These are phyloP conservation scores for Botrytis paeoniae DNA, from an alignment of 2,329 filamentous ascomycete genomes.

Conservation along the genomic window DNA sequence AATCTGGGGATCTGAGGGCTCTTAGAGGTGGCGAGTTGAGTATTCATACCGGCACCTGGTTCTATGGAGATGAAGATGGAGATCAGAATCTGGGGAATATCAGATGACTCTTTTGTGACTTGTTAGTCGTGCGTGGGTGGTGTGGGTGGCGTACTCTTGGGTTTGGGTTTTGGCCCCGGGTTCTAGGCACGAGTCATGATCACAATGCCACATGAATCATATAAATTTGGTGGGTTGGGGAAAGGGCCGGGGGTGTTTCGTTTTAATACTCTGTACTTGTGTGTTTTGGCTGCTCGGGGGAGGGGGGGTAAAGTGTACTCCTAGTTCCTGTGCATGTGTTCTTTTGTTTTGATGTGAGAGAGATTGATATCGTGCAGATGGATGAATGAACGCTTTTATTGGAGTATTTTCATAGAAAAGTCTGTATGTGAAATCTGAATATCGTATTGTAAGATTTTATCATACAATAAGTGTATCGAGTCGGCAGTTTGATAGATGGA, in stretches of 20 bases:
- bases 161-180: background rate
- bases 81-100: background rate
- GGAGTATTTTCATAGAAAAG: accelerated
- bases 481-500: background rate
- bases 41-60: background rate
- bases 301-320: background rate
- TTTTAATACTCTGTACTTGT: background rate
- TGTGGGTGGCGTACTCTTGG: background rate
- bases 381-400: background rate
- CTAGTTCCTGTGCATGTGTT: background rate
- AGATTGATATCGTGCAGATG: background rate
- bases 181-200: background rate
- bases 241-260: background rate
- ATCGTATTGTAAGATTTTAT: background rate
- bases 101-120: background rate
- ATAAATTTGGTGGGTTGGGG: background rate
- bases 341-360: background rate
- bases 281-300: too few species aligned
- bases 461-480: background rate
- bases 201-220: background rate
- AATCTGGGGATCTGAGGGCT: background rate
- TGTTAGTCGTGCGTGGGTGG: background rate
- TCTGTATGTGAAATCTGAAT: background rate
- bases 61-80: background rate
- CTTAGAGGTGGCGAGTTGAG: background rate